These are phyloP conservation scores for Argentina anserina DNA, from an alignment of 306 rosid species.

Conservation along the genomic window DNA sequence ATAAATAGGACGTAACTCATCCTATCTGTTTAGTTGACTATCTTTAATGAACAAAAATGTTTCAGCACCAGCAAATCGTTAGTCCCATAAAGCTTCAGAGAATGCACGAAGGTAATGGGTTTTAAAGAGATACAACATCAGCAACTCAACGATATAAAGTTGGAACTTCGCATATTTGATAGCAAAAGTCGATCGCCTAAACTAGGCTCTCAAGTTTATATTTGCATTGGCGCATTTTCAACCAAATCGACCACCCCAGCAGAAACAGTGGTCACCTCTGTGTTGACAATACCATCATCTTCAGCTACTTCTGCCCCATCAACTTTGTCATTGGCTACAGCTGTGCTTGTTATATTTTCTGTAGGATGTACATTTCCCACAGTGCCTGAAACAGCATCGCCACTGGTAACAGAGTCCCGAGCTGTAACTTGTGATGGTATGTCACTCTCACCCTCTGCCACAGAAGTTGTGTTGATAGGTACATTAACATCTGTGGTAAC, in stretches of 20 bases:
- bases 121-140: slow-evolving; percentile 1
- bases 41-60: background rate
- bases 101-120: background rate
- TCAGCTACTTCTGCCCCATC: slow-evolving; percentile 24
- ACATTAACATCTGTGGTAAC: slow-evolving; percentile 16
- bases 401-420: background rate
- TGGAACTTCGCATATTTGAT: slow-evolving; percentile 2
- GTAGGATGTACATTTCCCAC: slow-evolving; percentile 13
- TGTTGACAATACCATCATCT: slow-evolving; percentile 5
- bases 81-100: background rate
- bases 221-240: slow-evolving; percentile 8
- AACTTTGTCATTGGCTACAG: slow-evolving; percentile 23
- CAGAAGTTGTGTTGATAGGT: slow-evolving; percentile 19
- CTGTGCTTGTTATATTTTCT: slow-evolving; percentile 11
- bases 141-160: background rate
- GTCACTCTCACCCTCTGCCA: slow-evolving; percentile 28
- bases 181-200: background rate
- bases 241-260: slow-evolving; percentile 20
- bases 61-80: background rate
- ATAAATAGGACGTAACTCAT: background rate
- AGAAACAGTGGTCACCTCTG: slow-evolving; percentile 25
- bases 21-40: background rate
- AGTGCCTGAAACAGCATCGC: background rate
- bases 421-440: background rate
- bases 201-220: slow-evolving; percentile 4